Evolutionary conservation across 306 rosid genomes (phyloP).

Genomic region (Quercus rubra): DNA sequence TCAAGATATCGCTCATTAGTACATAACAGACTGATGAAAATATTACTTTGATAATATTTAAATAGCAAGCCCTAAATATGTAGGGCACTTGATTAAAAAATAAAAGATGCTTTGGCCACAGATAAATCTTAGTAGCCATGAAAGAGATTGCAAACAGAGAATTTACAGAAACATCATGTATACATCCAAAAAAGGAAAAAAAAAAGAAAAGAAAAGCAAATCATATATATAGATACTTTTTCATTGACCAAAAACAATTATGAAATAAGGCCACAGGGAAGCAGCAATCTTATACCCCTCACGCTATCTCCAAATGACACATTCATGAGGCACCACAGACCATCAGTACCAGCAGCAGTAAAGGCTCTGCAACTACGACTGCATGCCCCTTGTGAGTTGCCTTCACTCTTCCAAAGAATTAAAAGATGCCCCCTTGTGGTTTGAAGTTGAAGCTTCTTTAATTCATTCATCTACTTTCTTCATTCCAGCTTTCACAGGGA

Average conservation of each 20-base stretch:
- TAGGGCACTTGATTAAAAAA: not conserved
- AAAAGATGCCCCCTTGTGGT: constrained; percentile 38
- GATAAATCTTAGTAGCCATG: not conserved
- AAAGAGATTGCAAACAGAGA: not conserved
- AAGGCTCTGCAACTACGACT: constrained; percentile 51
- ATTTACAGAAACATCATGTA: not conserved
- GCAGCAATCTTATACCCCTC: constrained; percentile 51
- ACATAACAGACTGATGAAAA: not conserved
- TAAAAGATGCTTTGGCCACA: not conserved
- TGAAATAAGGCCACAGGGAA: constrained; percentile 40
- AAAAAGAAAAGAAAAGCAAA: constrained; percentile 2
- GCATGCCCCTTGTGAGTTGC: constrained; percentile 44
- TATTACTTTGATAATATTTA: not conserved
- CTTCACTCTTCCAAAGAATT: constrained; percentile 42
- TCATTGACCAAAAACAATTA: constrained; percentile 32
- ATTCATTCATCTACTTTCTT: constrained; percentile 35
- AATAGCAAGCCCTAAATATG: not conserved
- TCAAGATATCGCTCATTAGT: not conserved
- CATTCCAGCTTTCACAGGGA: constrained; percentile 37
- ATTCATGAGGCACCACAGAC: constrained; percentile 48
- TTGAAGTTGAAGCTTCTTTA: constrained; percentile 55
- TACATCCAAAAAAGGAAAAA: not conserved
- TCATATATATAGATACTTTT: constrained; percentile 11
- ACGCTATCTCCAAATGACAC: constrained; percentile 38
- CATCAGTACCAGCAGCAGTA: constrained; percentile 55